Percentiles rank a stretch among this genome's conserved stretches.
Evolutionary conservation across 768 basidiomycete genomes (phyloP).

Genomic region (Tylopilus cervinicoccineus): DNA sequence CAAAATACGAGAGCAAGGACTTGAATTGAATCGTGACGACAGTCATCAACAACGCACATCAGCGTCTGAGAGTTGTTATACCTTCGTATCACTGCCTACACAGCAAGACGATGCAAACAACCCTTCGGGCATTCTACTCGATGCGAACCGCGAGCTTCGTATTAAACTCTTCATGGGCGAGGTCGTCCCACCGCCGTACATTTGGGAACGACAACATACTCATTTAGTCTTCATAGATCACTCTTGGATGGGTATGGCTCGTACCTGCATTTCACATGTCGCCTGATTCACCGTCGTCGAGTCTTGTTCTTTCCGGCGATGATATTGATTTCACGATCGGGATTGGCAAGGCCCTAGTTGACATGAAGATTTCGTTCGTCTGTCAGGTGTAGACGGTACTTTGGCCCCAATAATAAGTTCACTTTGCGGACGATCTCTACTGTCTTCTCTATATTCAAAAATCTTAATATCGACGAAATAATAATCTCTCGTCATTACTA

Average conservation of each 20-base stretch:
- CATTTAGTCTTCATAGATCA: conserved; percentile 41
- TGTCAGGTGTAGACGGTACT: conserved; percentile 34
- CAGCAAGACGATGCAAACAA: conserved; percentile 17
- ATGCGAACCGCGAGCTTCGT: conserved; percentile 64
- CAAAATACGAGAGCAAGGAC: conserved; percentile 27
- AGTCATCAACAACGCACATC: neutral
- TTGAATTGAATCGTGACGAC: neutral
- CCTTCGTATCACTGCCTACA: neutral
- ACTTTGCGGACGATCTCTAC: no score
- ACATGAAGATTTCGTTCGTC: conserved; percentile 61
- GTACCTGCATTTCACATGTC: conserved; percentile 81
- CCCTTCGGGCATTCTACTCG: conserved; percentile 50
- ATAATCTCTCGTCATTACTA: no score
- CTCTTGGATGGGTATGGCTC: conserved; percentile 86
- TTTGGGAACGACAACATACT: neutral
- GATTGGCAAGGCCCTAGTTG: conserved; percentile 60
- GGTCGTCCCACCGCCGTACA: conserved; percentile 34
- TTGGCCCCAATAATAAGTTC: no score
- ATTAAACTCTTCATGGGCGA: conserved; percentile 71
- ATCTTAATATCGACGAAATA: no score
- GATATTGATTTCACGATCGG: conserved; percentile 81
- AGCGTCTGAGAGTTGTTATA: conserved; percentile 1
- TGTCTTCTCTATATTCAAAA: no score
- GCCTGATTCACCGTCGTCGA: conserved; percentile 37
- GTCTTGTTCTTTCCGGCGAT: conserved; percentile 47